A percentile compares a stretch with the other conserved stretches of the same genome.
phyloP scores from a whole-genome alignment of 2,329 filamentous ascomycete species.

The Colletotrichum sp. region DNA sequence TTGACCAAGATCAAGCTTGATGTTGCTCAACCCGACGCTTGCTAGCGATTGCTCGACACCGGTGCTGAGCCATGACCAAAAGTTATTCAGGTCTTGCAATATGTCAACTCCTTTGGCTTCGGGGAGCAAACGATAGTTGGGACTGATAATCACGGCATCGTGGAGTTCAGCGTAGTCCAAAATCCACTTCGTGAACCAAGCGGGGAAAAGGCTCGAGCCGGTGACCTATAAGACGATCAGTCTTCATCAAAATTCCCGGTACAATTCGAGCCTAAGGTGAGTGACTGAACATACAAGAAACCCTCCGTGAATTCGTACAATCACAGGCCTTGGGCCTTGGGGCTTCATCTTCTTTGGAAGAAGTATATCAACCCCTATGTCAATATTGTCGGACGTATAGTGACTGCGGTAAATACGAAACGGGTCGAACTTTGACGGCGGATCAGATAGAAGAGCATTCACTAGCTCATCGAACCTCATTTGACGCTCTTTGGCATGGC shows the following conservation, averaged over 20 bases:
- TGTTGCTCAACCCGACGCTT: background rate
- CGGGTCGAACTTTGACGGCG: background rate
- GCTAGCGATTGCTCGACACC: background rate
- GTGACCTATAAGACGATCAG: background rate
- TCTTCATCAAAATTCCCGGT: no score
- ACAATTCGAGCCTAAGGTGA: background rate
- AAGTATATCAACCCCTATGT: background rate
- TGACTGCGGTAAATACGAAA: background rate
- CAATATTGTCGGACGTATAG: background rate
- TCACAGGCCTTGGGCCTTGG: background rate
- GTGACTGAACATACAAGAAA: background rate
- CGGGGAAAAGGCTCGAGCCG: background rate
- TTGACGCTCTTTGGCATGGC: background rate
- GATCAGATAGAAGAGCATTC: background rate
- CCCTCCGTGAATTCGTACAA: background rate
- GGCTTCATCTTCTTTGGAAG: background rate
- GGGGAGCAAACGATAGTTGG: background rate
- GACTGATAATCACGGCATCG: background rate
- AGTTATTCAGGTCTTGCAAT: background rate
- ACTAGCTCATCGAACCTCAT: background rate
- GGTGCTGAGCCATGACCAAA: background rate
- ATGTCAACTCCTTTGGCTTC: background rate
- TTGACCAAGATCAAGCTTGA: background rate
- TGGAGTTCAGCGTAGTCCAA: background rate
- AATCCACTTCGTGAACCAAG: background rate